These are phyloP conservation scores for Boletus insuetus DNA, from an alignment of 768 basidiomycete species.

Conservation along the genomic window DNA sequence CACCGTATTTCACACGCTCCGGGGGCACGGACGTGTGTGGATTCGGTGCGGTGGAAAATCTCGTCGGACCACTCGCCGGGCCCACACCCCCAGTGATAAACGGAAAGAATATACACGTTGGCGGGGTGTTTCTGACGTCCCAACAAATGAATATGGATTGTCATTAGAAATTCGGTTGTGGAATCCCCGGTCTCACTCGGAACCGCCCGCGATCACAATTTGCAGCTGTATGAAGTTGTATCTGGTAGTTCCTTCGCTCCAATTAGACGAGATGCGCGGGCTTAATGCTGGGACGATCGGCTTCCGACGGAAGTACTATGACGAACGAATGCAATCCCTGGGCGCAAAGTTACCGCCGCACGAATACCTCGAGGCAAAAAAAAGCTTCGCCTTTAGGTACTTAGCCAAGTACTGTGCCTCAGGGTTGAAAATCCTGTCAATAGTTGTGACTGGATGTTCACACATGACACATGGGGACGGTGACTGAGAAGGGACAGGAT, in stretches of 20 bases:
- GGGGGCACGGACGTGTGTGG: slow-evolving; percentile 8
- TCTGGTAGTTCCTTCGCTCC: slow-evolving; percentile 9
- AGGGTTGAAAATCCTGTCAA: slow-evolving; percentile 29
- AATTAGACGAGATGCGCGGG: slow-evolving; percentile 15
- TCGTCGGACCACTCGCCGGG: slow-evolving; percentile 18
- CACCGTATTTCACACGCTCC: slow-evolving; percentile 25
- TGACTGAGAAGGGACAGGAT: slow-evolving; percentile 9
- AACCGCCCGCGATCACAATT: slow-evolving; percentile 19
- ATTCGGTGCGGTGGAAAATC: slow-evolving; percentile 20
- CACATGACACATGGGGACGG: slow-evolving; percentile 17
- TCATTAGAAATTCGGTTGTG: slow-evolving; percentile 26
- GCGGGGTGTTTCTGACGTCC: slow-evolving; percentile 17
- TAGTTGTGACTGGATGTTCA: slow-evolving; percentile 10
- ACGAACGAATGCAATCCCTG: slow-evolving; percentile 25
- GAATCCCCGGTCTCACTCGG: slow-evolving; percentile 21
- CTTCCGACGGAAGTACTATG: slow-evolving; percentile 28
- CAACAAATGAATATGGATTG: slow-evolving; percentile 28
- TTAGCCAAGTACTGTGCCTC: slow-evolving; percentile 25
- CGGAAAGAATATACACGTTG: slow-evolving; percentile 33
- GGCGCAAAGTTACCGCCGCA: slow-evolving; percentile 32
- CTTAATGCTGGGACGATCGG: slow-evolving; percentile 22
- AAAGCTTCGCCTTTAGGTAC: slow-evolving; percentile 30
- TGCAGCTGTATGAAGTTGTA: slow-evolving; percentile 3
- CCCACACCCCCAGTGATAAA: slow-evolving; percentile 20
- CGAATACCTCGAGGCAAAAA: slow-evolving; percentile 32